Evolutionary conservation across 495 filamentous ascomycete species (phyloP), one percentile per base, ranked within the genome.

Genomic region (Aspergillus biplanus): DNA sequence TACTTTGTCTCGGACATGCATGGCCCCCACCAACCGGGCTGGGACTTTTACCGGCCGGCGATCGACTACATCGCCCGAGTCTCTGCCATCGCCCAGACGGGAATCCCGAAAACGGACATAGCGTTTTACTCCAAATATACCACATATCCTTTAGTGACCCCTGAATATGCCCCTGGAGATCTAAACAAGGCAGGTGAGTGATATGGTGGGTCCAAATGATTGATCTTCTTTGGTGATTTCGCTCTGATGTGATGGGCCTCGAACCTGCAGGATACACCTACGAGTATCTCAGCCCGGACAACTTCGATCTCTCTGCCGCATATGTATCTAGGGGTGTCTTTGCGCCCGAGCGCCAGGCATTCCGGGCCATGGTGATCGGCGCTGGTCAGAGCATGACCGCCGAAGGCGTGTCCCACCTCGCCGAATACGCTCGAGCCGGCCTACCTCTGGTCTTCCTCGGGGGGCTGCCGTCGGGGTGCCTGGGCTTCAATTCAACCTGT

Each of bases 241-340:
- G 42, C 46, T 1, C 47, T 16, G 12, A 21, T 47, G 37, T 47
- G 1, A 18, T 18, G 12, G 7, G 12, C 2, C 54, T 56, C 33
- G 37, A 6, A 16, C 42, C 31, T 31, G 4, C 13, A 61, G 58
- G 58, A 6, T 52, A 52, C 32, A 61, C 58, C 7, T 61, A 61
- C 18, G 47, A 61, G 35, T 61, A 61, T 50, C 47, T 61, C n/a
- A 61, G 58, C 48, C 58, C 58, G 13, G 58, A 61, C 33, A 61
- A 61, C 58, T 61, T 52, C 33, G n/a, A 37, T 11, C 58, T 61
- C 5, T 35, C 58, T 3, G n/a, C n/a, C 6, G 58, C 58, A 27
- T 32, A 61, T 31, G 58, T 61, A 12, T 35, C 47, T 3, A 47
- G 47, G 12, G 56, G 56, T 1, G 31, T 1, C 35, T 48, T 48